A percentile compares a stretch with the other conserved stretches of the same genome.
Evolutionary conservation across 371 early-diverging fungal genomes (phyloP).

Genomic region (Haplosporangium sp.): DNA sequence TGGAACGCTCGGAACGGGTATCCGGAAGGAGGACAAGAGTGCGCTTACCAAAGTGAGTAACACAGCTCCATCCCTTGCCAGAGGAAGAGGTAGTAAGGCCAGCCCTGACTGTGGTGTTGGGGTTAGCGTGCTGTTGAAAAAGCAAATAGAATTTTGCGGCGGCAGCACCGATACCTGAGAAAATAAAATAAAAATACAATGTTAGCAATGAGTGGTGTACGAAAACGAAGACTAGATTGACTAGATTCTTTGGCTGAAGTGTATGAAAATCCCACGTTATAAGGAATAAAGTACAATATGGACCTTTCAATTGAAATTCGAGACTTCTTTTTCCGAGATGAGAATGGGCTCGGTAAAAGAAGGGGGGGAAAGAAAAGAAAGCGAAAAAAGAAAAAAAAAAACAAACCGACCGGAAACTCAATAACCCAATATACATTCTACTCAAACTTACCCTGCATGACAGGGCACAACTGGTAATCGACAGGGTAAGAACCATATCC

Average conservation of each 20-base stretch:
- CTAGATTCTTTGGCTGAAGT: neutral
- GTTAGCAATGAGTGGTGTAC: too few relatives aligned
- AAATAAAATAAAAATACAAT: neutral
- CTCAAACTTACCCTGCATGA: slow-evolving; percentile 63
- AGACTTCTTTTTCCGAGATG: neutral
- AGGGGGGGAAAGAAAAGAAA: neutral
- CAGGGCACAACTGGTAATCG: slow-evolving; percentile 72
- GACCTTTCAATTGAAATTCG: neutral
- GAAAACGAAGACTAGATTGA: neutral
- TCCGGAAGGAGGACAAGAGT: slow-evolving; percentile 79
- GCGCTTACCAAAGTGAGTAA: slow-evolving; percentile 75
- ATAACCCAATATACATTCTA: too few relatives aligned
- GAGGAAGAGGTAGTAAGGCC: slow-evolving; percentile 64
- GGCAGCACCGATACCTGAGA: slow-evolving; percentile 65
- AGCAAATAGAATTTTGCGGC: slow-evolving; percentile 84
- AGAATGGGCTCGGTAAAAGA: neutral
- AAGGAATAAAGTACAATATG: neutral
- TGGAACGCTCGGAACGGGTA: slow-evolving; percentile 84
- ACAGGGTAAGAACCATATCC: slow-evolving; percentile 89
- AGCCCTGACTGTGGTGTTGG: slow-evolving; percentile 63
- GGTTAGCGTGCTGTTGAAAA: slow-evolving; percentile 88
- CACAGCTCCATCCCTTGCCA: slow-evolving; percentile 56
- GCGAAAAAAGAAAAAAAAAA: slow-evolving; percentile 4
- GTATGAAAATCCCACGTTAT: neutral
- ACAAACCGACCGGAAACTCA: neutral